Conservation (phyloP, 768 basidiomycete species). For the Lactifluus subvellereus region DNA sequence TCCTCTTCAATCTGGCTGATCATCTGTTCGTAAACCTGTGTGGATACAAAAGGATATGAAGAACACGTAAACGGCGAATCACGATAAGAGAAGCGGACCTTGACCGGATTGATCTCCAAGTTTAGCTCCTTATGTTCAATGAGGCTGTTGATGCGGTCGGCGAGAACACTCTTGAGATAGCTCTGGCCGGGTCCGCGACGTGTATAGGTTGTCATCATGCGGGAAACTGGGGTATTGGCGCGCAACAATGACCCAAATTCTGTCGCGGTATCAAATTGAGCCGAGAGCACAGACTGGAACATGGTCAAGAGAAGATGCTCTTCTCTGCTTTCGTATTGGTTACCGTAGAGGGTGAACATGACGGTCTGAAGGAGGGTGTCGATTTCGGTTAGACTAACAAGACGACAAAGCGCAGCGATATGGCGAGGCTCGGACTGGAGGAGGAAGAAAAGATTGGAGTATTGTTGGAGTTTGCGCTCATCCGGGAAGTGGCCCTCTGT, state of each 20-base stretch:
- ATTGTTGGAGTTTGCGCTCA: slow-evolving; percentile 90
- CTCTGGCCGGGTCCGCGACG: slow-evolving; percentile 97
- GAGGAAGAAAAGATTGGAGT: slow-evolving; percentile 98
- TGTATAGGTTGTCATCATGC: slow-evolving; percentile 99
- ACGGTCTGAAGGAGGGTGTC: slow-evolving; percentile 99
- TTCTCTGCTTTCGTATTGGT: slow-evolving; percentile 97
- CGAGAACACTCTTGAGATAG: slow-evolving; percentile 94
- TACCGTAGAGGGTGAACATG: slow-evolving; percentile 99
- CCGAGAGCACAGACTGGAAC: slow-evolving; percentile 98
- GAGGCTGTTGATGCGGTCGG: slow-evolving; percentile 96
- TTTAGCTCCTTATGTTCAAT: slow-evolving; percentile 99
- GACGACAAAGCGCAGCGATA: slow-evolving; percentile 91
- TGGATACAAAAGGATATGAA: slow-evolving; percentile 2
- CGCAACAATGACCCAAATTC: slow-evolving; percentile 98
- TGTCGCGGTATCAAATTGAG: slow-evolving; percentile 98
- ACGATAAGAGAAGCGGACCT: slow-evolving; percentile 45
- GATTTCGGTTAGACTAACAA: slow-evolving; percentile 94
- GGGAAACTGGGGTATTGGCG: slow-evolving; percentile 97
- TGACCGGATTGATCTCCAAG: slow-evolving; percentile 97
- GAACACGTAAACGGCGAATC: not conserved
- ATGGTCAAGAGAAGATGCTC: slow-evolving; percentile 98
- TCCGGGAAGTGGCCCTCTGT: slow-evolving; percentile 91
- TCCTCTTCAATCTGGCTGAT: slow-evolving; percentile 98
- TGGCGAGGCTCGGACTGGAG: slow-evolving; percentile 97
- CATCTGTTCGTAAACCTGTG: slow-evolving; percentile 98